Evolutionary conservation across 352 stramenopile genomes (phyloP).

Genomic region (Pythium rishiriense): DNA sequence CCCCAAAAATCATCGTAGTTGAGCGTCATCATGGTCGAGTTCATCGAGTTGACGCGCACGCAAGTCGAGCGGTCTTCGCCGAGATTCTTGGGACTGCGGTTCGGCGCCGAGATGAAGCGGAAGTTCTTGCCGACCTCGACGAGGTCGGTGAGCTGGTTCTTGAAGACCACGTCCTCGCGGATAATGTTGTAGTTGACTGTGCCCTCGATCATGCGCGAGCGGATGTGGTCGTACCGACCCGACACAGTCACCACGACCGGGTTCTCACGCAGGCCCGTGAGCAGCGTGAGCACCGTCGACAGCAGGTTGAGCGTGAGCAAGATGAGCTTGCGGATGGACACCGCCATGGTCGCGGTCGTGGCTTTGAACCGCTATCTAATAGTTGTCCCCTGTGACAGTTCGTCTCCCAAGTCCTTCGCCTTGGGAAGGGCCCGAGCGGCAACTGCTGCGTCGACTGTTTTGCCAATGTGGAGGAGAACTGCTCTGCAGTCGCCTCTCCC

Average conservation of each 20-base stretch:
- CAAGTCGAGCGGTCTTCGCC: conserved; percentile 33
- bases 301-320: neutral
- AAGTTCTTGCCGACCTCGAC: conserved; percentile 28
- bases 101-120: conserved; percentile 30
- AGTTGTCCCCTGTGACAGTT: neutral
- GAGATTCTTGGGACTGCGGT: conserved; percentile 23
- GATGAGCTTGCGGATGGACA: neutral
- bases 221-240: conserved; percentile 49
- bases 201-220: conserved; percentile 32
- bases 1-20: conserved; percentile 38
- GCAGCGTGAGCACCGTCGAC: conserved; percentile 34
- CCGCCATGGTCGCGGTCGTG: neutral
- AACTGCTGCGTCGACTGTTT: too few relatives aligned
- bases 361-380: too few relatives aligned
- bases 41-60: conserved; percentile 35
- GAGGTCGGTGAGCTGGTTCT: conserved; percentile 33
- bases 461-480: too few relatives aligned
- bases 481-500: too few relatives aligned
- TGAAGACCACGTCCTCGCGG: conserved; percentile 35
- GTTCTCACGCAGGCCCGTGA: conserved; percentile 55
- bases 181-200: conserved; percentile 49
- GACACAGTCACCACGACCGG: conserved; percentile 44
- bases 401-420: neutral
- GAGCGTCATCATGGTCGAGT: conserved; percentile 25
- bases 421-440: neutral